Conservation (phyloP, 257 asterid genomes). For the Solanum sejunctum region DNA sequence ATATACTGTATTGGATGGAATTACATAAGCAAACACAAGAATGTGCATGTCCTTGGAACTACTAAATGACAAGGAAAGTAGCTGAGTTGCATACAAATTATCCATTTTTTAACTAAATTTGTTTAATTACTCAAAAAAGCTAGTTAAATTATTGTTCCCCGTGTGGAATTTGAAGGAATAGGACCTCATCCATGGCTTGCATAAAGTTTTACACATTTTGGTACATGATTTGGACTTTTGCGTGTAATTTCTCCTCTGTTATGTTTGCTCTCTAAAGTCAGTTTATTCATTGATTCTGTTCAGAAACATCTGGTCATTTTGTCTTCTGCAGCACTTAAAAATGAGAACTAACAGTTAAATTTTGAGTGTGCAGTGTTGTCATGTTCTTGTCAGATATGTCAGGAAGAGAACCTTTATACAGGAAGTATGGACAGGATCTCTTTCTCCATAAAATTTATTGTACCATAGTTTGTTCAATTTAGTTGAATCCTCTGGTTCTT, state of each 20-base stretch:
- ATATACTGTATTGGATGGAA: background rate
- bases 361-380: slow-evolving; percentile 52
- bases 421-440: slow-evolving; percentile 40
- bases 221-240: background rate
- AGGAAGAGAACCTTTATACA: slow-evolving; percentile 97
- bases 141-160: background rate
- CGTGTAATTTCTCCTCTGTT: background rate
- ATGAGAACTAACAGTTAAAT: slow-evolving; percentile 25
- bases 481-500: slow-evolving; percentile 4
- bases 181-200: background rate
- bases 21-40: background rate
- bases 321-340: background rate
- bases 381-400: slow-evolving; percentile 99
- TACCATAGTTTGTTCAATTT: background rate
- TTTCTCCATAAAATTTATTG: background rate
- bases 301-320: background rate
- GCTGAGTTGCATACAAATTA: background rate
- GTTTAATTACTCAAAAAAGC: background rate
- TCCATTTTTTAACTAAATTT: background rate
- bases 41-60: background rate
- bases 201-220: background rate
- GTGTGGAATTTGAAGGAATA: background rate
- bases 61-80: background rate
- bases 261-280: background rate
- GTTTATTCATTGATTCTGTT: background rate